Percentiles rank a stretch among this genome's conserved stretches.
These are phyloP conservation scores for Ascomycota sp. DNA, from an alignment of 2,329 filamentous ascomycete genomes.

Conservation along the genomic window DNA sequence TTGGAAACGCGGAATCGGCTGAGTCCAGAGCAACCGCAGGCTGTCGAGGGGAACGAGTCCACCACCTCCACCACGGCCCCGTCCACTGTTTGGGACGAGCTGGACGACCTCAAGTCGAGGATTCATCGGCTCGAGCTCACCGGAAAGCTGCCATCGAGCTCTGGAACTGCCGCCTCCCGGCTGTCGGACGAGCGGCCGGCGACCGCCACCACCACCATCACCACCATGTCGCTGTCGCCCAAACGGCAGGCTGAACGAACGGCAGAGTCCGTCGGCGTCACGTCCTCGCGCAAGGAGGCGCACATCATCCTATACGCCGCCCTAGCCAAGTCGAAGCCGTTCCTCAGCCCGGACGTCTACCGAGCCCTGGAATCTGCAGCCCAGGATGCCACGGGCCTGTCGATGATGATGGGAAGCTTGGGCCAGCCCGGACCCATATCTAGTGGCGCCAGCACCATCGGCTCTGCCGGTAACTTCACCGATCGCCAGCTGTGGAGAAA, in stretches of 20 bases:
- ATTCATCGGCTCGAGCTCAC: constrained; percentile 81
- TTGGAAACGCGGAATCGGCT: constrained; percentile 13
- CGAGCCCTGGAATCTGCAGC: constrained; percentile 63
- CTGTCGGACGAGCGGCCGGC: constrained; percentile 63
- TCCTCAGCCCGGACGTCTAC: constrained; percentile 53
- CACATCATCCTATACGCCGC: constrained; percentile 69
- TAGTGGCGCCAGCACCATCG: constrained; percentile 42
- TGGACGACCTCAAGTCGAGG: constrained; percentile 85
- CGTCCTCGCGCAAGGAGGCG: constrained; percentile 30
- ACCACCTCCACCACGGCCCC: constrained; percentile 73
- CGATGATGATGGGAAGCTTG: constrained; percentile 54
- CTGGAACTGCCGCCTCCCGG: constrained; percentile 57
- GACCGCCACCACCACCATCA: constrained; percentile 79
- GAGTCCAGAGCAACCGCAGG: constrained; percentile 15
- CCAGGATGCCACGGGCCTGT: constrained; percentile 59
- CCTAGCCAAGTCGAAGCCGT: constrained; percentile 53
- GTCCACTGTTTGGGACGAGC: constrained; percentile 91
- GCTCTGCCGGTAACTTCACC: constrained; percentile 32
- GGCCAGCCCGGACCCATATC: constrained; percentile 50
- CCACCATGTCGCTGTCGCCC: constrained; percentile 77
- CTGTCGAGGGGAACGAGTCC: constrained; percentile 57
- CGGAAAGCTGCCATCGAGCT: constrained; percentile 68
- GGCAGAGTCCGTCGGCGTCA: constrained; percentile 16
- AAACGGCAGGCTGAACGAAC: constrained; percentile 31
- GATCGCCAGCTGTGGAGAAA: constrained; percentile 80